Conservation (phyloP, 164 flowering plant genomes). For the Kalanchoe fedtschenkoi region DNA sequence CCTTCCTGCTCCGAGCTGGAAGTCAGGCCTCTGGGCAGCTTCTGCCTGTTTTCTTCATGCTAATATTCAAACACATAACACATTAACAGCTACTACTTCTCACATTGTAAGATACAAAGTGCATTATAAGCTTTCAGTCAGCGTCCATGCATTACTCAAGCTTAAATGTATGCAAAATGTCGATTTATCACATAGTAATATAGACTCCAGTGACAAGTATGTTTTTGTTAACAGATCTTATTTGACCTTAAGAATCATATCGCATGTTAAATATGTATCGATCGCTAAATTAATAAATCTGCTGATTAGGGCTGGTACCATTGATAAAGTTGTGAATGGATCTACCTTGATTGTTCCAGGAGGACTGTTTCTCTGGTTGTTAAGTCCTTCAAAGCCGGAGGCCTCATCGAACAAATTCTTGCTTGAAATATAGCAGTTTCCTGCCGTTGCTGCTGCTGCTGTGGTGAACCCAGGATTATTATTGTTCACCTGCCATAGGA, state of each 20-base stretch:
- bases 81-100: no score
- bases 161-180: no score
- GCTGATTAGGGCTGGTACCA: no score
- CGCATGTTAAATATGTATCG: no score
- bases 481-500: not conserved
- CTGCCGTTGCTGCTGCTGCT: no score
- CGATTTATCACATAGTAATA: no score
- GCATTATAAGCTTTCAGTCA: no score
- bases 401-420: not conserved
- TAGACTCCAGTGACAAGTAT: not conserved
- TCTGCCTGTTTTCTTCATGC: not conserved
- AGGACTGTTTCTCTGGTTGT: not conserved
- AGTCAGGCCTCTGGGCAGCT: not conserved
- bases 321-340: no score
- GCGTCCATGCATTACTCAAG: no score
- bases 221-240: not conserved
- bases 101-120: no score
- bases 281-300: no score
- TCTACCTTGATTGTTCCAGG: not conserved
- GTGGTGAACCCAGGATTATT: not conserved
- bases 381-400: not conserved
- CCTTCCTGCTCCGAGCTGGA: not conserved
- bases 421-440: not conserved
- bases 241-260: not conserved
- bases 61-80: not conserved